Conservation (phyloP, 2,329 filamentous ascomycete genomes). For the Akanthomyces muscarius region DNA sequence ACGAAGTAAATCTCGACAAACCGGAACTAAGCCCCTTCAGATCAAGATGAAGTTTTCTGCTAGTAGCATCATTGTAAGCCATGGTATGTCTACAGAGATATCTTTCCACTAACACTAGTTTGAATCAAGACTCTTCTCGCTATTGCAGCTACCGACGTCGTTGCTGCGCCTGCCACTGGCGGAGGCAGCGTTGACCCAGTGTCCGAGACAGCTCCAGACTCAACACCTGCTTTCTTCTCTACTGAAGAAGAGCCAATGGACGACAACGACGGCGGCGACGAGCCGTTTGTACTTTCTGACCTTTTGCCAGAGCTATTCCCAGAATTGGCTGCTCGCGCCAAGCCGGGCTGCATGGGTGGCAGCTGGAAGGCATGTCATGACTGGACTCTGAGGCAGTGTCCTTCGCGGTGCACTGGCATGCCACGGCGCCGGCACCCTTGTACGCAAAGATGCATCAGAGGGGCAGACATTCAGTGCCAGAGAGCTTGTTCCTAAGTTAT, state of each 20-base stretch:
- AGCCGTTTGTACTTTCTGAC: not conserved
- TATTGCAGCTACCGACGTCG: not conserved
- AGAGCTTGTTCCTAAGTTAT: not conserved
- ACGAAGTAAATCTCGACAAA: not conserved
- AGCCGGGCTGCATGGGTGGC: slow-evolving; percentile 6
- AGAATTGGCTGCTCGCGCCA: not conserved
- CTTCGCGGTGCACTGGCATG: not conserved
- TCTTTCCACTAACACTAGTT: not conserved
- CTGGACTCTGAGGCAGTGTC: slow-evolving; percentile 6
- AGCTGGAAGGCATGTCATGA: slow-evolving; percentile 3
- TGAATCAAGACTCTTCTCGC: not conserved
- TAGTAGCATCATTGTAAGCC: not conserved
- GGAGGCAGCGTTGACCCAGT: not conserved
- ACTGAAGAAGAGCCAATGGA: not conserved
- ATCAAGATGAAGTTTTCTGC: not conserved
- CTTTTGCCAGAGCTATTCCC: not conserved
- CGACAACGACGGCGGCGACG: not conserved
- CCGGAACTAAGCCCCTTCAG: no score
- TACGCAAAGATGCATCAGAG: not conserved
- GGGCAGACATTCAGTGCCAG: not conserved
- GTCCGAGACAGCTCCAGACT: not conserved
- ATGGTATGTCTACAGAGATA: not conserved
- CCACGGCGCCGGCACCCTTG: slow-evolving; percentile 37
- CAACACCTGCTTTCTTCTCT: not conserved
- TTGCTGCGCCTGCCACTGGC: not conserved